A percentile compares a stretch with the other conserved stretches of the same genome.
phyloP scores from a whole-genome alignment of 1,139 yeast genomes.

The Geotrichum histeridarum region DNA sequence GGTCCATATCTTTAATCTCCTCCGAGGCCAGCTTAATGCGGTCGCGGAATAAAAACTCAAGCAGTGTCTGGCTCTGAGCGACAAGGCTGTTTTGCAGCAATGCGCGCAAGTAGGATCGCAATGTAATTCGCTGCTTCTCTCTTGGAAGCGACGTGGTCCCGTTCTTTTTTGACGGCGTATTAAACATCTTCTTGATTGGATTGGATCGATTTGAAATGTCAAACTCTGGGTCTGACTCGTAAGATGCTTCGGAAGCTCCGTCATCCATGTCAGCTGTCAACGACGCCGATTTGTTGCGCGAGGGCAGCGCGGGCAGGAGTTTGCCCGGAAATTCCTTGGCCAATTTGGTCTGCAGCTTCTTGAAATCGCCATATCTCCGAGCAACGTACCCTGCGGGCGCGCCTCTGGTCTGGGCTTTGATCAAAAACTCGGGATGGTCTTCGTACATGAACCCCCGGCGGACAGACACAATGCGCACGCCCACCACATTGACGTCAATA shows the following conservation, averaged over 20 bases:
- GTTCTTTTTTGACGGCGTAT: background rate
- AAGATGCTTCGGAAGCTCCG: slow-evolving; percentile 18
- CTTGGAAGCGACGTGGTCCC: slow-evolving; percentile 39
- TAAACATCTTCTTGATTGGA: background rate
- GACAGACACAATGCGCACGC: slow-evolving; percentile 44
- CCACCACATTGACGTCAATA: slow-evolving; percentile 56
- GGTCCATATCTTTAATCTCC: slow-evolving; percentile 52
- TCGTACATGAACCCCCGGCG: slow-evolving; percentile 35
- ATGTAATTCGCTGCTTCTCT: slow-evolving; percentile 69
- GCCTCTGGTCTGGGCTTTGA: slow-evolving; percentile 32
- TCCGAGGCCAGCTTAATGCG: slow-evolving; percentile 37
- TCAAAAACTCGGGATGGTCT: slow-evolving; percentile 32
- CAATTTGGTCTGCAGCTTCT: slow-evolving; percentile 48
- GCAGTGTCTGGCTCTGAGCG: slow-evolving; percentile 48
- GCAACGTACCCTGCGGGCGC: slow-evolving; percentile 48
- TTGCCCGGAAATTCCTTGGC: slow-evolving; percentile 64
- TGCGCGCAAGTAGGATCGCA: slow-evolving; percentile 63
- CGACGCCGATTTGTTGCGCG: slow-evolving; percentile 43
- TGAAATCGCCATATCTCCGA: slow-evolving; percentile 64
- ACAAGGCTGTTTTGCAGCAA: slow-evolving; percentile 54
- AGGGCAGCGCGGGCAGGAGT: slow-evolving; percentile 59
- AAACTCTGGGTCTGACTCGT: slow-evolving; percentile 16
- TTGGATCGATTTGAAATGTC: slow-evolving; percentile 2
- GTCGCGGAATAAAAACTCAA: slow-evolving; percentile 48
- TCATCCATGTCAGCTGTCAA: slow-evolving; percentile 19